Evolutionary conservation across 2,329 filamentous ascomycete genomes (phyloP).

Genomic region (Pseudogymnoascus sp.): DNA sequence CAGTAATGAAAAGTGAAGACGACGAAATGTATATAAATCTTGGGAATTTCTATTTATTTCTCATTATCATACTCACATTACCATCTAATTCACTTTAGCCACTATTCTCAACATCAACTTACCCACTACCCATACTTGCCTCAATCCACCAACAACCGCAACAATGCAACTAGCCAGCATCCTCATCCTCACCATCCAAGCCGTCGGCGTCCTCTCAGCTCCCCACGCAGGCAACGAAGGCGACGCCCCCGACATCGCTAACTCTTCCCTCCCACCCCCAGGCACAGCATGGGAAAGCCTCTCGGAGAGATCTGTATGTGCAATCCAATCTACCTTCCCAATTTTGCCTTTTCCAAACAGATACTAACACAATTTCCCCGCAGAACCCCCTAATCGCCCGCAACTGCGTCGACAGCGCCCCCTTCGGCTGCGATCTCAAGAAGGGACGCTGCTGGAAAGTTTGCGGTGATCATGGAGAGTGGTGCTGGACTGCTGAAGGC

Average conservation of each 20-base stretch:
- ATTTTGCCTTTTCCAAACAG: neutral
- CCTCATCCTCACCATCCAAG: neutral
- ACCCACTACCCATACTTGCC: neutral
- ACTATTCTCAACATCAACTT: neutral
- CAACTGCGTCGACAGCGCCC: neutral
- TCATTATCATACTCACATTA: neutral
- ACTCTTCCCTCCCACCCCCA: neutral
- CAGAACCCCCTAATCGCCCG: neutral
- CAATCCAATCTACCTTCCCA: no score
- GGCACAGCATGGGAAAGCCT: neutral
- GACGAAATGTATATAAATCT: neutral
- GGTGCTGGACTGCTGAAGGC: neutral
- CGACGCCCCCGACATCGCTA: neutral
- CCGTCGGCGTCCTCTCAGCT: neutral
- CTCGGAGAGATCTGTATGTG: neutral
- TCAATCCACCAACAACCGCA: neutral
- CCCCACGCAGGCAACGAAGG: neutral
- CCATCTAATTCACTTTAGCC: neutral
- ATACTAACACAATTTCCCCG: neutral
- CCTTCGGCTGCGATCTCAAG: conserved; percentile 54
- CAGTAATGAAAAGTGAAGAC: neutral
- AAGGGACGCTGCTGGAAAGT: conserved; percentile 99
- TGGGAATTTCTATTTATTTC: neutral
- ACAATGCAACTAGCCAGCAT: neutral
- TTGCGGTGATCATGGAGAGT: conserved; percentile 81